Conservation (phyloP, 2,329 filamentous ascomycete genomes). For the Gremmenia infestans region DNA sequence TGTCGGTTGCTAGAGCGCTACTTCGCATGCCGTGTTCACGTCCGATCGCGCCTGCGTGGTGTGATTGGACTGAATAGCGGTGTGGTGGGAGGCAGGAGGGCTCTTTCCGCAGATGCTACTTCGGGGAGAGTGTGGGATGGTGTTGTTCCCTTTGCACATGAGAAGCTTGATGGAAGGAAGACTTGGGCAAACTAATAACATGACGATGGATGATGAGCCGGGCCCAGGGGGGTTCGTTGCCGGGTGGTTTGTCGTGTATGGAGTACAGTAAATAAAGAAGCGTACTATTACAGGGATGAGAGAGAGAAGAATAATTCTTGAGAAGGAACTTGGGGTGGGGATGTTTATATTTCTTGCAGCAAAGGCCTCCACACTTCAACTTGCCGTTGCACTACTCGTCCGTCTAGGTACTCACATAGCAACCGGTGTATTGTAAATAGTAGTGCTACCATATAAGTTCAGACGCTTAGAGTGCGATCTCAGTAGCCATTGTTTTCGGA, state of each 20-base stretch:
- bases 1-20: slow-evolving; percentile 3
- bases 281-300: not conserved
- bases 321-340: not conserved
- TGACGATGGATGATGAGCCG: not conserved
- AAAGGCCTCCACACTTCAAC: not conserved
- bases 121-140: slow-evolving; percentile 7
- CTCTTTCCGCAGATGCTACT: slow-evolving; percentile 4
- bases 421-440: not conserved
- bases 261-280: no score
- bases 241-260: not conserved
- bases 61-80: slow-evolving; percentile 15
- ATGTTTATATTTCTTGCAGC: not conserved
- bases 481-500: not conserved
- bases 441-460: no score
- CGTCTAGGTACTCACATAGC: slow-evolving; percentile 1
- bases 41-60: not conserved
- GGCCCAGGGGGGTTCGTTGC: not conserved
- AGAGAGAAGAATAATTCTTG: not conserved
- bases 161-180: not conserved
- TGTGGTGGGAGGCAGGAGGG: slow-evolving; percentile 14
- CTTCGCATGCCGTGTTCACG: not conserved
- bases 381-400: not conserved
- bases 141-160: slow-evolving; percentile 2
- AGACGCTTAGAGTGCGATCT: no score
- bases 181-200: not conserved